These are phyloP conservation scores for Lomentospora prolificans DNA, from an alignment of 2,329 filamentous ascomycete genomes.

Conservation along the genomic window DNA sequence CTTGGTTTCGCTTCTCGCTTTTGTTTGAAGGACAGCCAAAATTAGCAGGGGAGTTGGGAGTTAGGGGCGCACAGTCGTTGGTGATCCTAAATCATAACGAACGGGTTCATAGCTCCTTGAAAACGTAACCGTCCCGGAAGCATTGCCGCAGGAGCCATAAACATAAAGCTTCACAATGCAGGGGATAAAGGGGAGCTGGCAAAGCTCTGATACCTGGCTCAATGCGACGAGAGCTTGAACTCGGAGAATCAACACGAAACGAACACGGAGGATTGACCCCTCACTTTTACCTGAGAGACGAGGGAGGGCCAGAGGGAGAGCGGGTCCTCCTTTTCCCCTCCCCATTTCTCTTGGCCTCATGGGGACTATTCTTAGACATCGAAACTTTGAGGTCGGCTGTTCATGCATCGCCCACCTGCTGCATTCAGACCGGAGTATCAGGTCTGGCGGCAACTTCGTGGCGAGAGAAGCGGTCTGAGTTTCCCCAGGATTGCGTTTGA, in stretches of 20 bases:
- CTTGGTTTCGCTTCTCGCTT: too few species aligned
- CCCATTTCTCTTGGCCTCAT: not conserved
- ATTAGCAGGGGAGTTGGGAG: not conserved
- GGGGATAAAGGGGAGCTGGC: not conserved
- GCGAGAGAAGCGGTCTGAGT: not conserved
- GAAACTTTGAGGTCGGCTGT: not conserved
- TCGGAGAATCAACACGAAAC: slow-evolving; percentile 1
- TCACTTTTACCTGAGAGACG: not conserved
- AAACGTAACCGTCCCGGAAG: not conserved
- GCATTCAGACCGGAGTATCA: not conserved
- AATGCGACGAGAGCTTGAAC: not conserved
- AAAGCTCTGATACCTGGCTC: not conserved
- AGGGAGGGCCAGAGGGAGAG: not conserved
- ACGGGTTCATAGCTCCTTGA: not conserved
- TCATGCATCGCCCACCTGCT: not conserved
- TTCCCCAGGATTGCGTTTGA: not conserved
- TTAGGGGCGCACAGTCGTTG: not conserved
- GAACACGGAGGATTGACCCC: not conserved
- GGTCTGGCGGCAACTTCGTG: not conserved
- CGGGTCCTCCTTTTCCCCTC: not conserved
- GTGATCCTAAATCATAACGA: slow-evolving; percentile 1
- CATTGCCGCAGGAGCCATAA: too few species aligned
- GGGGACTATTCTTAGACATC: not conserved
- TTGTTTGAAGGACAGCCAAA: too few species aligned
- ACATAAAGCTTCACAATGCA: not conserved